A percentile compares a stretch with the other conserved stretches of the same genome.
Conservation (phyloP, 441 rosid species). For the Adansonia gregorii region DNA sequence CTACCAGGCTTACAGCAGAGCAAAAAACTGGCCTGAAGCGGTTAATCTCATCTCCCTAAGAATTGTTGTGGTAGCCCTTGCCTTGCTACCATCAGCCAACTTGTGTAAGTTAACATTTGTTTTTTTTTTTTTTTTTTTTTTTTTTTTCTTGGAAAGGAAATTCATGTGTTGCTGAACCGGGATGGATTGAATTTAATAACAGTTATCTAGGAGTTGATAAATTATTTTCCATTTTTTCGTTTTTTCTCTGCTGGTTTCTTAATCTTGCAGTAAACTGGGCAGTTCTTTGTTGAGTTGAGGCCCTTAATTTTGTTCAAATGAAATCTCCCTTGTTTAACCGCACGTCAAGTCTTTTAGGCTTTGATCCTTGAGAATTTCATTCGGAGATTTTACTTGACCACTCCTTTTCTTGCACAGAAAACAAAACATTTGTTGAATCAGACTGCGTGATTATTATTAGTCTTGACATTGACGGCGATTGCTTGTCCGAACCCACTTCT, state of each 20-base stretch:
- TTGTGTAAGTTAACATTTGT: slow-evolving; percentile 39
- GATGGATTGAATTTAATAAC: slow-evolving; percentile 22
- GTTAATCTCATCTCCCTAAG: slow-evolving; percentile 45
- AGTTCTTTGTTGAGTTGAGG: not conserved
- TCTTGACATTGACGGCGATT: too few species aligned
- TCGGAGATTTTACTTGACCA: too few species aligned
- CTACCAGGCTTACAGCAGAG: slow-evolving; percentile 56
- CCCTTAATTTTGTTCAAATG: not conserved
- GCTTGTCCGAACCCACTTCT: too few species aligned
- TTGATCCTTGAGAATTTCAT: too few species aligned
- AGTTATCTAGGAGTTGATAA: slow-evolving; percentile 27
- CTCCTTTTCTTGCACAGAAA: too few species aligned
- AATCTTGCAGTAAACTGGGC: not conserved
- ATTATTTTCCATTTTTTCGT: slow-evolving; percentile 3
- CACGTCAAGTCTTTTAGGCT: too few species aligned
- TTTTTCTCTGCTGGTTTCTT: not conserved
- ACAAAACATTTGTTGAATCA: too few species aligned
- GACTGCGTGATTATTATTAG: too few species aligned
- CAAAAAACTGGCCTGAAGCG: slow-evolving; percentile 67
- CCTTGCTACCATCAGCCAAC: slow-evolving; percentile 23
- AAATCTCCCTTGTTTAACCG: too few species aligned
- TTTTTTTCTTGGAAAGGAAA: not conserved
- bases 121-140: not conserved
- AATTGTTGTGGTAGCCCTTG: slow-evolving; percentile 5
- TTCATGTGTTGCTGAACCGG: slow-evolving; percentile 29